Evolutionary conservation across 73 alveolate genomes (phyloP).

Genomic region (Effrenium voratum): DNA sequence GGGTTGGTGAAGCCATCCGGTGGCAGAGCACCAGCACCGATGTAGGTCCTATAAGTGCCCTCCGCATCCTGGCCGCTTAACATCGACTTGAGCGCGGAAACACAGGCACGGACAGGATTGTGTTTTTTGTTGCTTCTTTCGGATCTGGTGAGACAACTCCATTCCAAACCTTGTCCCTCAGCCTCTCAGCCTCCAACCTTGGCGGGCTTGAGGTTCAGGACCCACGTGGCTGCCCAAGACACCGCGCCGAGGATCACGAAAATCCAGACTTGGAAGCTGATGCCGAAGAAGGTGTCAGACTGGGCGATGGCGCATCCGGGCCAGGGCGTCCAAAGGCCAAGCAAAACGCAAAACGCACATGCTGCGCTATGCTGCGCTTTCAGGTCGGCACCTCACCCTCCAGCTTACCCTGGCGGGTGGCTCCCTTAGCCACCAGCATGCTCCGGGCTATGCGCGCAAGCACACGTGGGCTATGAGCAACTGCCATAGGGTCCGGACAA

Average conservation of each 20-base stretch:
- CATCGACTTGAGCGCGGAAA: neutral
- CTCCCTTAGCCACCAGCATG: slow-evolving; percentile 16
- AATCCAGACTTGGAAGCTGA: slow-evolving; percentile 89
- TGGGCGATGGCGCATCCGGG: neutral
- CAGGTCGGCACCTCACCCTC: slow-evolving; percentile 8
- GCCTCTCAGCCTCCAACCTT: neutral
- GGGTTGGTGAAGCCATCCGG: slow-evolving; percentile 92
- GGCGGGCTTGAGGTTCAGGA: slow-evolving; percentile 91
- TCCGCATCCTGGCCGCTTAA: slow-evolving; percentile 45
- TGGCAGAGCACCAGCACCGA: slow-evolving; percentile 82
- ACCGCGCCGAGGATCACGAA: slow-evolving; percentile 90
- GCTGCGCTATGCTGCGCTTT: neutral
- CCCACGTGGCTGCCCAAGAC: slow-evolving; percentile 83
- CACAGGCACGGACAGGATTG: neutral
- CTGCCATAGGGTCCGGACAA: neutral
- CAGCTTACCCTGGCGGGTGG: slow-evolving; percentile 59
- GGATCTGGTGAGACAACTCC: neutral
- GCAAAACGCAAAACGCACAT: neutral
- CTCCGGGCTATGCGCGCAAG: neutral
- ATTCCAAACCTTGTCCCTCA: neutral
- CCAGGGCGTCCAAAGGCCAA: neutral
- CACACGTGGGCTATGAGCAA: neutral
- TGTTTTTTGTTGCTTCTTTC: neutral
- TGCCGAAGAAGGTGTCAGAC: slow-evolving; percentile 91
- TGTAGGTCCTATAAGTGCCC: slow-evolving; percentile 92